Conservation (phyloP, 2,329 filamentous ascomycete species). For the Rutstroemia sp. region DNA sequence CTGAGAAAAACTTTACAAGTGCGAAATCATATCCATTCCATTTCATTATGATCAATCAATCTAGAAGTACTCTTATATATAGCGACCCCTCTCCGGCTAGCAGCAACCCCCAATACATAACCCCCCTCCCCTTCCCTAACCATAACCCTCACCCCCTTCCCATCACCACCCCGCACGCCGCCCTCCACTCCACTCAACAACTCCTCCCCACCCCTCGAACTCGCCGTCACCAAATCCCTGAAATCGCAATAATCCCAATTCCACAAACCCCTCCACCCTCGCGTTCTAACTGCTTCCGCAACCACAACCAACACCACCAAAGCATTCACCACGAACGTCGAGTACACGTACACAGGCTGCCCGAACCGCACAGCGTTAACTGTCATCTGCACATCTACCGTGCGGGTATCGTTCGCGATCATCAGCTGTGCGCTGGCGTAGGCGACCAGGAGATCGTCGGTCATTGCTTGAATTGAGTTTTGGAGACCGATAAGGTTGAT, state of each 20-base stretch:
- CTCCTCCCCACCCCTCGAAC: not conserved
- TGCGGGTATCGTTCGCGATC: constrained; percentile 20
- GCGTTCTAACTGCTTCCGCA: not conserved
- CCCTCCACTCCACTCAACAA: no score
- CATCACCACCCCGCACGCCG: no score
- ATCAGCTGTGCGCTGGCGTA: constrained; percentile 32
- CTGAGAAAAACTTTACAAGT: no score
- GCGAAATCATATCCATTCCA: no score
- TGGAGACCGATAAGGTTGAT: not conserved
- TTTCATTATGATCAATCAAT: no score
- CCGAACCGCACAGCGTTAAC: constrained; percentile 3
- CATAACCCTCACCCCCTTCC: no score
- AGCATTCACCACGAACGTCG: not conserved
- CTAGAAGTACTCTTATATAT: no score
- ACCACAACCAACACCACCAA: not conserved
- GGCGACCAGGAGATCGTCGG: constrained; percentile 23
- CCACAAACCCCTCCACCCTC: not conserved
- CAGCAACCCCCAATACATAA: no score
- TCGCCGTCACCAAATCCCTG: not conserved
- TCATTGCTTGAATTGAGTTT: constrained; percentile 9
- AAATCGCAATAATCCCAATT: not conserved
- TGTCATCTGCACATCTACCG: not conserved
- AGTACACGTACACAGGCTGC: constrained; percentile 1
- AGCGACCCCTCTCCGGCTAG: no score
- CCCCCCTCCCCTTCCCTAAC: no score